Base-by-base conservation (phyloP, 2,329 filamentous ascomycete genomes). In the Rhinocladiella similis region DNA sequence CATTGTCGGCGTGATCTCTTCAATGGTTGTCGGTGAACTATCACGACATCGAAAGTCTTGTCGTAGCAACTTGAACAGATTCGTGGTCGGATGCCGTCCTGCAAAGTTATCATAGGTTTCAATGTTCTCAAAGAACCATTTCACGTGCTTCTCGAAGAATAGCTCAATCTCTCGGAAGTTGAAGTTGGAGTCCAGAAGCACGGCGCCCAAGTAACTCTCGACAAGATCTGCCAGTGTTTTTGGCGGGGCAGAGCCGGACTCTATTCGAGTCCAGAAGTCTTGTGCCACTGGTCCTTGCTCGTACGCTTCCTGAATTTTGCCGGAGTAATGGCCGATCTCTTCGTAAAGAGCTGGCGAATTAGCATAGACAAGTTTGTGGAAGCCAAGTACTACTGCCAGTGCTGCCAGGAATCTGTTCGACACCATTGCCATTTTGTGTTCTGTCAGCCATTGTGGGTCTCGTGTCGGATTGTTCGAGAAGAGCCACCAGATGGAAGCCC, bases 391-490 rank as follows among this genome's bases (percentile, higher is more conserved):
- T 2, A 95, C 90, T 57, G 88, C 88, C 2, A 97, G 77, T 16
- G 86, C 90, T 1, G 89, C 91, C 1, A 97, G 80, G 68, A 97
- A 99, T 59, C 92, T 91, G 75, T 99, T 99, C 51, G 90, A 94
- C 0, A 94, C 92, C 90, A 99, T 97, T n/a, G 92, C 91, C 86
- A 95, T 97, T 75, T 97, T 97, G 79, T 97, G 93, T 73, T 97
- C 94, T 0, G 94, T 97, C 57, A 99, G 79, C 93, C 93, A 97
- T 70, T 97, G 92, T 0, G 94, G 93, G 67, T 96, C 91, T 56
- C 88, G 89, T 50, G 83, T 77, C 0, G 91, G 91, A 65, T 89
- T 91, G 3, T 78, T 80, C 63, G 85, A 81, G 73, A 91, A 97
- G 3, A 99, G 80, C 65, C 90, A 85, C 65, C 92, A 88, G 53